Conservation (phyloP, 257 asterid genomes). For the Scutellaria minor region DNA sequence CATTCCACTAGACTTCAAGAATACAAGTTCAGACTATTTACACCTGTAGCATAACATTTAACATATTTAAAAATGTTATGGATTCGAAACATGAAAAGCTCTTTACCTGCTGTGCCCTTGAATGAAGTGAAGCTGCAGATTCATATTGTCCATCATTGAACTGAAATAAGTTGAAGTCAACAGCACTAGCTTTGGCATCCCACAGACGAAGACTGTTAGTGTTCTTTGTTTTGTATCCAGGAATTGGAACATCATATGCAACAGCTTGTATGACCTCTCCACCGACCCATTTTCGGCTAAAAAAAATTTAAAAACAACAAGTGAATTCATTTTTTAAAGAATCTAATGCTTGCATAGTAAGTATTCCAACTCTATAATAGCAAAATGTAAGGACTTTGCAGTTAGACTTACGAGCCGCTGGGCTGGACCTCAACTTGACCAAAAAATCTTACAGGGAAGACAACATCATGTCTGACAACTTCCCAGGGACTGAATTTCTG, state of each 20-base stretch:
- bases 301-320: conserved; percentile 29
- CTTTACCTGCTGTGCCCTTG: conserved; percentile 93
- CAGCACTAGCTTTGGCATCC: conserved; percentile 96
- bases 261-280: conserved; percentile 96
- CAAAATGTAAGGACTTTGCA: conserved; percentile 32
- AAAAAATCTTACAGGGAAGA: conserved; percentile 88
- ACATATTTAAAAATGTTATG: conserved; percentile 17
- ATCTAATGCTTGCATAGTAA: neutral
- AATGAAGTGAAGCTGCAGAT: conserved; percentile 92
- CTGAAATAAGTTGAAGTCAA: conserved; percentile 82
- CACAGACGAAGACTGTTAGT: conserved; percentile 97
- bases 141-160: conserved; percentile 97
- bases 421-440: conserved; percentile 91
- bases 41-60: conserved; percentile 25
- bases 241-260: conserved; percentile 99
- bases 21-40: conserved; percentile 26
- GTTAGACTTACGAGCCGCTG: conserved; percentile 82
- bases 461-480: conserved; percentile 87
- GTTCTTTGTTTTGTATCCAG: conserved; percentile 97
- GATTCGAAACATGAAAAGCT: conserved; percentile 20
- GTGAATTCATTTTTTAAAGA: conserved; percentile 31
- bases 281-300: conserved; percentile 92
- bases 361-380: conserved; percentile 13
- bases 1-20: conserved; percentile 21
- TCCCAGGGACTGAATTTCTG: conserved; percentile 99